Conservation (phyloP, 2,329 filamentous ascomycete genomes). For the Diaporthe vexans region DNA sequence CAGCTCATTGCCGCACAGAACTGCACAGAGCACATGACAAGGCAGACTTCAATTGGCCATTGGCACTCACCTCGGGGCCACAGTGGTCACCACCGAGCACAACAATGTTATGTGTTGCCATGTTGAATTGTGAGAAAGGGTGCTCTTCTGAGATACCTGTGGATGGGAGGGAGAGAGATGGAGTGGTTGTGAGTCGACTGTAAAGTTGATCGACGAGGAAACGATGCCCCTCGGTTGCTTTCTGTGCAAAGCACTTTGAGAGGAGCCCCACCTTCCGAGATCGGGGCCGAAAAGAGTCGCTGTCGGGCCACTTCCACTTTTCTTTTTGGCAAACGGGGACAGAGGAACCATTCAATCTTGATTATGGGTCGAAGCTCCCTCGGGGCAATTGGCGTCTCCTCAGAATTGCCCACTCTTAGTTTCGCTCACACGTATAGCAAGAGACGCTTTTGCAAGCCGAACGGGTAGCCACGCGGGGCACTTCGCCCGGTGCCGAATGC, state of each 20-base stretch:
- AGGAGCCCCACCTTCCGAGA: slow-evolving; percentile 40
- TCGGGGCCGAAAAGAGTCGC: slow-evolving; percentile 33
- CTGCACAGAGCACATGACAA: background rate
- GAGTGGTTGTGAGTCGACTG: background rate
- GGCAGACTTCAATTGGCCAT: background rate
- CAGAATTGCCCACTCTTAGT: background rate
- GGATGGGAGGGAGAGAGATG: too few species aligned
- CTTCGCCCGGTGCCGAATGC: background rate
- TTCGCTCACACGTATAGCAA: background rate
- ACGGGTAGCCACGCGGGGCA: slow-evolving; percentile 1
- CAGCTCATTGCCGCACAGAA: background rate
- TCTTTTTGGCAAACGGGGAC: slow-evolving; percentile 1
- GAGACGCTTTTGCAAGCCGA: background rate
- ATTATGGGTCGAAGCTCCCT: background rate
- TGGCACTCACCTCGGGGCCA: slow-evolving; percentile 79
- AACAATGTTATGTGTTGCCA: slow-evolving; percentile 82
- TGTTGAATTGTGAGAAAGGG: slow-evolving; percentile 50
- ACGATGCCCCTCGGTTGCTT: slow-evolving; percentile 36
- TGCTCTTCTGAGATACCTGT: too few species aligned
- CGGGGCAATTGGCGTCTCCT: background rate
- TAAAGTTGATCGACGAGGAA: slow-evolving; percentile 24
- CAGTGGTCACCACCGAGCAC: slow-evolving; percentile 88
- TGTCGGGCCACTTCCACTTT: slow-evolving; percentile 30
- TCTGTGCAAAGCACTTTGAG: slow-evolving; percentile 18
- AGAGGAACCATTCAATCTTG: background rate